Evolutionary conservation across 2,329 filamentous ascomycete species (phyloP), one percentile per base, ranked within the genome.

Genomic region (Trichoderma guizhouense): DNA sequence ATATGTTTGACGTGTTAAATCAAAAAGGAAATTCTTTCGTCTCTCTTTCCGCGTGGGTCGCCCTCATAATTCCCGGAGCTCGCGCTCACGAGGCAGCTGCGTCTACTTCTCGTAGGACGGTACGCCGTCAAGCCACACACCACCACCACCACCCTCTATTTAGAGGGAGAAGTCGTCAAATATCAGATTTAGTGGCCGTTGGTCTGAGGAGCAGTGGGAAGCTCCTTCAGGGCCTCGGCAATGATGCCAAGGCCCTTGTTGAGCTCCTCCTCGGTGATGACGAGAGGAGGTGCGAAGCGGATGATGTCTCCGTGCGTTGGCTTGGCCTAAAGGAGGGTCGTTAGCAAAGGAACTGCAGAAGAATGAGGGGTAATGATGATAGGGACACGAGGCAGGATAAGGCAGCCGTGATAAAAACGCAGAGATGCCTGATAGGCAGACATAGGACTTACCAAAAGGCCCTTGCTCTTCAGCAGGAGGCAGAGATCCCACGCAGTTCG

Each of bases 281-380:
- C 94, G 69, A 99, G 86, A 24, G 96, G 96, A 61, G 96, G 96
- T n/a, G 96, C 96, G 74, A 99, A 92, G 72, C 96, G 93, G 81
- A 99, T 99, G 81, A 99, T 98, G 83, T 98, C 98, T 79, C 97
- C 92, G 83, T 99, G 96, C 7, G 96, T 99, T 34, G 96, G 96
- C 88, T 99, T 99, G 78, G 96, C 96, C 94, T 97, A 81, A 47
- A 21, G 15, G 43, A 26, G 18, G 28, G 39, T 43, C 30, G 58
- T 69, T 63, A 71, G 64, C 24, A 62, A 8, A 51, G 5, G 3
- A 14, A 53, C n/a, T 26, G n/a, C n/a, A n/a, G 18, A 28, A 26
- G 5, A 60, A 58, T 26, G 53, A 68, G 65, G 65, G 65, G 65
- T 60, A 68, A 28, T 34, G 15, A 60, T 43, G 28, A 62, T 36